Evolutionary conservation across 2,329 filamentous ascomycete genomes (phyloP).

Genomic region (Cordyceps pruinosa): DNA sequence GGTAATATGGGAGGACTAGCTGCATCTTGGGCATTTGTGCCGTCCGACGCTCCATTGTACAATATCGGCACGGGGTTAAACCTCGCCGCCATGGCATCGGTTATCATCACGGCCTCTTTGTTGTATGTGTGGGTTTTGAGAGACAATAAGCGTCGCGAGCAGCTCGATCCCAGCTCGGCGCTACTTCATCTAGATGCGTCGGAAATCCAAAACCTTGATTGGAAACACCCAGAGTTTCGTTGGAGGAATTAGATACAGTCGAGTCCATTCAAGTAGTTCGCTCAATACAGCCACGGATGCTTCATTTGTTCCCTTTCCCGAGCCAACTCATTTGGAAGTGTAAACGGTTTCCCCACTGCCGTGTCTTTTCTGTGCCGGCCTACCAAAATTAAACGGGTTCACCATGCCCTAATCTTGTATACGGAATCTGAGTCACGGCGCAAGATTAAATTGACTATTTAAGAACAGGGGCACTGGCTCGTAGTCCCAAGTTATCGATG

Average conservation of each 20-base stretch:
- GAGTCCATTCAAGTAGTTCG: no score
- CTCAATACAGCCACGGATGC: no score
- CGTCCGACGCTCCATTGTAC: slow-evolving; percentile 56
- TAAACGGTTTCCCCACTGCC: no score
- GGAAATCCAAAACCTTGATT: slow-evolving; percentile 56
- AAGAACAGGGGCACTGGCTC: background rate
- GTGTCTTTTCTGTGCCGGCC: no score
- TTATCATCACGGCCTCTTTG: slow-evolving; percentile 42
- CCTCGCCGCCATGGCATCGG: slow-evolving; percentile 50
- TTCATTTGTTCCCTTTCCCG: no score
- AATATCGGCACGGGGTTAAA: slow-evolving; percentile 66
- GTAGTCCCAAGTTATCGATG: slow-evolving; percentile 18
- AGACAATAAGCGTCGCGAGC: slow-evolving; percentile 54
- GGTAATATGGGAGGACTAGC: slow-evolving; percentile 11
- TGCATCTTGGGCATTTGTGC: slow-evolving; percentile 33
- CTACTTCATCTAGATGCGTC: slow-evolving; percentile 46
- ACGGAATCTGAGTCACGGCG: no score
- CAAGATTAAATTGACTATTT: background rate
- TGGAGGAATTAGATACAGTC: slow-evolving; percentile 36
- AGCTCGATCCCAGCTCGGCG: slow-evolving; percentile 47
- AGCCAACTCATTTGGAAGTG: no score
- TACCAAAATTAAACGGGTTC: no score
- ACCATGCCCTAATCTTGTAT: no score
- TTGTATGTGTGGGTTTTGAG: slow-evolving; percentile 54
- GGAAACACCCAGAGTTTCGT: slow-evolving; percentile 60